Base-by-base conservation (phyloP, 2,329 filamentous ascomycete species). In the Trichoderma sp. region DNA sequence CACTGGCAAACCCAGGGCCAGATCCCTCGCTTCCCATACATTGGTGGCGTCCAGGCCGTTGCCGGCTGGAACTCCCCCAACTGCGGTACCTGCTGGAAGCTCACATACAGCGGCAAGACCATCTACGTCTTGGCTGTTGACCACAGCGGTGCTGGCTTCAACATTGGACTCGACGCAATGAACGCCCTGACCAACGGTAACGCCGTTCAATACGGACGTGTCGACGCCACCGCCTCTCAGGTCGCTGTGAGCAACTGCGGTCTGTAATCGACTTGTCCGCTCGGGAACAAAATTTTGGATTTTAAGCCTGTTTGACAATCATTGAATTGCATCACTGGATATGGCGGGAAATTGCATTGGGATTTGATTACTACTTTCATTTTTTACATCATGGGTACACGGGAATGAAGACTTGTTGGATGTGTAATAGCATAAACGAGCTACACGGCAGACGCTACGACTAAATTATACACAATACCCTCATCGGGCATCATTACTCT, bases 81-180 rank as follows among this genome's bases (percentile, higher is more conserved):
- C 77, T 90, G 88, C 79, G 88, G 88, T 61, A 83, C 82, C 35
- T 90, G 88, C 83, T 90, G 85, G 83, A 74, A 80, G 70, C 80
- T 89, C 68, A 82, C 79, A 16, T 89, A 84, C 77, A 79, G 83
- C 52, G 83, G 83, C 71, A 80, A 77, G 69, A 83, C 78, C 68
- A 82, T 89, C 80, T 83, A 85, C 77, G 78, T 90, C 53, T 79
- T 88, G 10, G 87, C 84, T 69, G 80, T 90, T 69, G 88, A 90
- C 77, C 82, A 83, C 72, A 79, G 84, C 16, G 69, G 70, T 4
- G 85, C 58, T 1, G 69, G 85, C 53, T 86, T 87, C 80, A 89
- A 88, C 79, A 83, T 90, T 71, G 87, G 81, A n/a, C 78, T 86
- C 69, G 75, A 73, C 43, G 88, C 87, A 68, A 80, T 90, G 83